Conservation (phyloP, 495 filamentous ascomycete species). For the Neurospora sp. region DNA sequence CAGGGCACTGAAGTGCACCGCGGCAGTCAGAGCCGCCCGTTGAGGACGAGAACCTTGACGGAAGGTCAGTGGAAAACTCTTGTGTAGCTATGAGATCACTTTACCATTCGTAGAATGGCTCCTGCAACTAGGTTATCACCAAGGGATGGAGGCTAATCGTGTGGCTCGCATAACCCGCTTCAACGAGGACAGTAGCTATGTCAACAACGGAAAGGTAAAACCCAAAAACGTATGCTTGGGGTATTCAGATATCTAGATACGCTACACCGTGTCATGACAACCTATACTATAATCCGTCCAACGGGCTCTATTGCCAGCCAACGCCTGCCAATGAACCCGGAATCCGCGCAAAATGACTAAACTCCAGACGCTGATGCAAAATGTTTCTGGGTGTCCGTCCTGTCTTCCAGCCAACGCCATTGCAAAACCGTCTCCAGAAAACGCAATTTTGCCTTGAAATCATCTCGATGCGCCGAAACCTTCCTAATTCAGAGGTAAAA, state of each 20-base stretch:
- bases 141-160: background rate
- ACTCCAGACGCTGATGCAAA: conserved; percentile 18
- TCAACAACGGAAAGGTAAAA: background rate
- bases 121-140: background rate
- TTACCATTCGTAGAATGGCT: background rate
- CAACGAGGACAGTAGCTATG: background rate
- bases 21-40: background rate
- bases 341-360: background rate
- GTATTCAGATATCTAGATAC: background rate
- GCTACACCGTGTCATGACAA: background rate
- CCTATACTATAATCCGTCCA: background rate
- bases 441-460: background rate
- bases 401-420: conserved; percentile 9
- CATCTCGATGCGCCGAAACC: background rate
- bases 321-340: background rate
- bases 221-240: background rate
- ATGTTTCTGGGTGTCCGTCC: conserved; percentile 10
- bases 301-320: background rate
- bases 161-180: background rate
- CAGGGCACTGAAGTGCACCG: background rate
- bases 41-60: background rate
- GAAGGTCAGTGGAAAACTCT: background rate
- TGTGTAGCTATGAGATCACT: background rate
- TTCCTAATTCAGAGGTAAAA: background rate
- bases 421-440: conserved; percentile 5